Evolutionary conservation across 2,329 filamentous ascomycete genomes (phyloP).

Genomic region (Fusarium sambucinum): DNA sequence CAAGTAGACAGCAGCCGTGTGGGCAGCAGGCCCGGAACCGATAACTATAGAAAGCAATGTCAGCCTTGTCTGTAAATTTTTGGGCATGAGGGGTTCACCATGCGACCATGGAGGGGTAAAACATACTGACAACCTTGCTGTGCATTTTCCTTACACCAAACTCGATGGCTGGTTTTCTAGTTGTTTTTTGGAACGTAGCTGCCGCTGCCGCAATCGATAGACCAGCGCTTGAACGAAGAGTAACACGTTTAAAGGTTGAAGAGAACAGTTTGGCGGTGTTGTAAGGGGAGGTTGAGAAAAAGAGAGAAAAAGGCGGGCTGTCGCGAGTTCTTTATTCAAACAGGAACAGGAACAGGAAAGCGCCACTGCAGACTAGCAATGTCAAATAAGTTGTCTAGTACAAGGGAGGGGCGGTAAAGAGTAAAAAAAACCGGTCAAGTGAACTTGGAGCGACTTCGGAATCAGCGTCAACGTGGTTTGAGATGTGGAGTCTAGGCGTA

Average conservation of each 20-base stretch:
- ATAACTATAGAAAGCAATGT: conserved; percentile 65
- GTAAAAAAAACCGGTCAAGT: conserved; percentile 2
- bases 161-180: conserved; percentile 52
- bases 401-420: conserved; percentile 27
- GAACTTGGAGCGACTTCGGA: conserved; percentile 36
- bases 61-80: conserved; percentile 1
- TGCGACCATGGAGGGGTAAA: conserved; percentile 28
- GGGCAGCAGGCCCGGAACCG: conserved; percentile 96
- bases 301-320: conserved; percentile 27
- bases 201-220: conserved; percentile 79
- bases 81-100: conserved; percentile 11
- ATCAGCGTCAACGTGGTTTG: conserved; percentile 6
- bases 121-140: conserved; percentile 89
- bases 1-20: conserved; percentile 97
- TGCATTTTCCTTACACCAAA: conserved; percentile 78
- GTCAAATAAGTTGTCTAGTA: conserved; percentile 2
- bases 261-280: conserved; percentile 88
- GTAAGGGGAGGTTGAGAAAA: conserved; percentile 9
- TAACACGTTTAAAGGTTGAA: conserved; percentile 77
- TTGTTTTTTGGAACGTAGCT: conserved; percentile 68
- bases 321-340: conserved; percentile 32
- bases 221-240: conserved; percentile 80
- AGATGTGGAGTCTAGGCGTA: conserved; percentile 14
- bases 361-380: conserved; percentile 14
- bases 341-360: background rate